Percentiles rank a stretch among this genome's conserved stretches.
Evolutionary conservation across 345 rosid species (phyloP).

Genomic region (Barbarea vulgaris): DNA sequence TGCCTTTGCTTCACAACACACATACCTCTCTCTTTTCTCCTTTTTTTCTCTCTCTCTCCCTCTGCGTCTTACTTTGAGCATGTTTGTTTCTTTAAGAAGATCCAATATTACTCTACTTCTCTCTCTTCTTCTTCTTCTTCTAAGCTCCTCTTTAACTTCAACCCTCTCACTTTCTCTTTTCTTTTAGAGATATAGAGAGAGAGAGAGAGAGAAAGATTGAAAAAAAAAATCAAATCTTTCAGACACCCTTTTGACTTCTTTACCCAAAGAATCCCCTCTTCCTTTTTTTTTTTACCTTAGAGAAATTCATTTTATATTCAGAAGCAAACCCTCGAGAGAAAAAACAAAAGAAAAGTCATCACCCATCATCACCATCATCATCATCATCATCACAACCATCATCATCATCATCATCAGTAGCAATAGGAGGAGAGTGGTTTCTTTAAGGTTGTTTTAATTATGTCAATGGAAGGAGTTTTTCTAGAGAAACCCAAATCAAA

Average conservation of each 20-base stretch:
- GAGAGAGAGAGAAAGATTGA: constrained; percentile 1
- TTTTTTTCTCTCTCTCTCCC: constrained; percentile 26
- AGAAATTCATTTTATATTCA: constrained; percentile 34
- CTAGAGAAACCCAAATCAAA: constrained; percentile 52
- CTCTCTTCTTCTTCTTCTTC: constrained; percentile 34
- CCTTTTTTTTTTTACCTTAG: constrained; percentile 1
- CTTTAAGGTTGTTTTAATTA: constrained; percentile 24
- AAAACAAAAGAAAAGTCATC: constrained; percentile 21
- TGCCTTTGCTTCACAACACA: constrained; percentile 46
- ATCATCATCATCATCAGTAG: not conserved
- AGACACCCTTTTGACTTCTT: constrained; percentile 46
- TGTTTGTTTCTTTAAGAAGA: constrained; percentile 57
- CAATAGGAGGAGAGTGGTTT: not conserved
- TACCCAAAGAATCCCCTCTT: constrained; percentile 41
- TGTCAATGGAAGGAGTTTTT: constrained; percentile 61
- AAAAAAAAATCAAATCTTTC: constrained; percentile 36
- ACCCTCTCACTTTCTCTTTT: constrained; percentile 19
- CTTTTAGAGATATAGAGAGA: constrained; percentile 27
- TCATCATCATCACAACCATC: not conserved
- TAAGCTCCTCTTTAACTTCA: constrained; percentile 44
- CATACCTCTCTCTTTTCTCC: constrained; percentile 26
- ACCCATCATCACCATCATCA: constrained; percentile 7
- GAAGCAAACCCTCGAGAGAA: constrained; percentile 22
- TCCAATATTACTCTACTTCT: constrained; percentile 38
- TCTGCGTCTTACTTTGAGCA: constrained; percentile 45